Evolutionary conservation across 2,329 filamentous ascomycete genomes (phyloP), one percentile per base, ranked within the genome.

Genomic region (Sphaerulina populicola): DNA sequence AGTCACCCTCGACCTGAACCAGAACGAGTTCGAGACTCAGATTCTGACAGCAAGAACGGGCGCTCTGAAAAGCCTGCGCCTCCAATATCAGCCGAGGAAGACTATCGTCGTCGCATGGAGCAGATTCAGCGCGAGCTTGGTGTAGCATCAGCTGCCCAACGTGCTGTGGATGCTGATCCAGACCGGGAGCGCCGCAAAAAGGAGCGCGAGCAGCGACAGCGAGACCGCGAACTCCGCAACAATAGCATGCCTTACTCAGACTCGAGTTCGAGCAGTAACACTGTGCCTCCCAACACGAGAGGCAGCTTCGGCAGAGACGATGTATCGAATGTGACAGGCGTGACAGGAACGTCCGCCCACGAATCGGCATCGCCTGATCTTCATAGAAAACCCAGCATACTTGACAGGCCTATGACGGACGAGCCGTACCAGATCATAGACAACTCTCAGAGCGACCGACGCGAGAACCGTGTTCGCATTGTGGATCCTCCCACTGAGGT

Each of bases 401-500:
- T 67, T 5, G 65, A 67, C 37, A 47, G 55, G 29, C 63, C 62
- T 8, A 65, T 65, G 57, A 55, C 52, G 11, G 49, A 60, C 11
- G 61, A 61, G 47, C 56, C 61, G 6, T 40, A 39, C 23, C 61
- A 64, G 50, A 66, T 65, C 54, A 67, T 66, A 45, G 64, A 66
- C 56, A 69, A 66, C 52, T 62, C 56, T 40, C 52, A 55, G 38
- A 64, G 60, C 51, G 64, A 66, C 31, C 59, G 57, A 51, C 60
- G 64, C 3, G 64, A 69, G 49, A 65, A 64, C 40, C 71, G 71
- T 33, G 72, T 77, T 4, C 70, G 72, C 36, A 76, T 93, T 3
- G 85, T 93, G 14, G 84, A 86, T 4, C 87, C 86, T 1, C 85
- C 75, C 2, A 83, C 50, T 69, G 77, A 47, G 73, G 77, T 79